Percentiles rank a stretch among this genome's conserved stretches.
Conservation (phyloP, 257 asterid species). For the Lantana camara region DNA sequence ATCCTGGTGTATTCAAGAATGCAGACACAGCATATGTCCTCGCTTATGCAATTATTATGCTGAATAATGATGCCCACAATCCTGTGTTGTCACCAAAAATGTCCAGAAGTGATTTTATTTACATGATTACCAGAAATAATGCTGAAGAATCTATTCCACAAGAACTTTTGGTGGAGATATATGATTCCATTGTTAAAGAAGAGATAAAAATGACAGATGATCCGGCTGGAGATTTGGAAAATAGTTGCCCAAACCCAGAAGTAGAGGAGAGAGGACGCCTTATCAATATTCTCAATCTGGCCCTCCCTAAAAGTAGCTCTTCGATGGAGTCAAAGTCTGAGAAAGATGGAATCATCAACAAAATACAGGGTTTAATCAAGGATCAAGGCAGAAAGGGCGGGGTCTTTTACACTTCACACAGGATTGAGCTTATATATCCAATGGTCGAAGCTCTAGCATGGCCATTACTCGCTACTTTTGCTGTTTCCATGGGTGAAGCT, state of each 20-base stretch:
- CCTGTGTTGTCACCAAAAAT: constrained; percentile 84
- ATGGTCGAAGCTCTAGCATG: constrained; percentile 96
- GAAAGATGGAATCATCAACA: constrained; percentile 69
- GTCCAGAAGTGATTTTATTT: constrained; percentile 86
- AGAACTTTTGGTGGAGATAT: constrained; percentile 87
- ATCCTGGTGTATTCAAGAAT: constrained; percentile 87
- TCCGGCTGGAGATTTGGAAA: constrained; percentile 49
- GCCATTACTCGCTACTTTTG: constrained; percentile 96
- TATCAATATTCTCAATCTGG: constrained; percentile 75
- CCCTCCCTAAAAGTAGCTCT: constrained; percentile 75
- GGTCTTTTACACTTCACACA: constrained; percentile 76
- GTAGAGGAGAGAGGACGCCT: constrained; percentile 66
- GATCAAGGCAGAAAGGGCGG: constrained; percentile 72
- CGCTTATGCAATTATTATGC: constrained; percentile 90
- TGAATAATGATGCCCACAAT: constrained; percentile 87
- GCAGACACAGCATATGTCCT: constrained; percentile 95
- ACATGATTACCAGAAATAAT: constrained; percentile 63
- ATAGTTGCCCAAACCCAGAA: constrained; percentile 60
- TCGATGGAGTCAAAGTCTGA: constrained; percentile 65
- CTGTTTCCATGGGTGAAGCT: constrained; percentile 95
- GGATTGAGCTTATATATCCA: constrained; percentile 82
- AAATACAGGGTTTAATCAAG: constrained; percentile 73
- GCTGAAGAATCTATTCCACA: constrained; percentile 79
- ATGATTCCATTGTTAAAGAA: constrained; percentile 83
- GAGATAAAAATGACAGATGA: constrained; percentile 84